phyloP scores from a whole-genome alignment of 805 yeast genomes.

The Candida anglica region DNA sequence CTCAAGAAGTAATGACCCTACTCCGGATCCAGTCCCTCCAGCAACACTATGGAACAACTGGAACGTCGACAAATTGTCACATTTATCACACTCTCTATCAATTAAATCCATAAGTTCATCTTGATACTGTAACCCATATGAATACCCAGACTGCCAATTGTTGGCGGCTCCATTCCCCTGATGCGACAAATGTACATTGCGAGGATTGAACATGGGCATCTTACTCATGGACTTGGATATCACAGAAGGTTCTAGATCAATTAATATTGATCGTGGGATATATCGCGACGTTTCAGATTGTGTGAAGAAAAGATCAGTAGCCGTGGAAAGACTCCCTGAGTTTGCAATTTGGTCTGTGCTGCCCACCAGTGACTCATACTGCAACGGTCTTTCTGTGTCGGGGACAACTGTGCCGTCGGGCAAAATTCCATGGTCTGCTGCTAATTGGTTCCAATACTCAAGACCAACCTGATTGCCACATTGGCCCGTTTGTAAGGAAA shows the following conservation, averaged over 20 bases:
- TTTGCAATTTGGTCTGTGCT: no score
- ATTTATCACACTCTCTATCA: conserved; percentile 84
- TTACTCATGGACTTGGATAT: conserved; percentile 56
- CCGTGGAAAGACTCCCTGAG: conserved; percentile 5
- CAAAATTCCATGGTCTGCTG: conserved; percentile 81
- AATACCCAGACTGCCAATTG: conserved; percentile 91
- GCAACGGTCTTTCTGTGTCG: conserved; percentile 7
- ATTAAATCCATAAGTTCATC: conserved; percentile 80
- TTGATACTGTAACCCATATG: conserved; percentile 61
- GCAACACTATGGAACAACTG: conserved; percentile 92
- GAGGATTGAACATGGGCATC: conserved; percentile 70
- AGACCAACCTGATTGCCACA: conserved; percentile 97
- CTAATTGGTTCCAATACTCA: conserved; percentile 87
- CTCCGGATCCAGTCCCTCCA: conserved; percentile 98
- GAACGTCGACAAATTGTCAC: conserved; percentile 87
- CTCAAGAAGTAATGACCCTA: conserved; percentile 81
- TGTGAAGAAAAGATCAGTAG: conserved; percentile 76
- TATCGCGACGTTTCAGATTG: conserved; percentile 65
- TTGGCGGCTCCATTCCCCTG: conserved; percentile 94
- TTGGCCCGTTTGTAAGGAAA: conserved; percentile 79
- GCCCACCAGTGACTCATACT: background rate
- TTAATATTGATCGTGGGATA: conserved; percentile 81
- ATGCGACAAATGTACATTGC: conserved; percentile 74
- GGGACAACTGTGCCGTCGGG: conserved; percentile 49
- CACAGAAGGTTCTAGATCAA: conserved; percentile 91